A percentile compares a stretch with the other conserved stretches of the same genome.
These are phyloP conservation scores for Schwanniomyces pseudopolymorphus DNA, from an alignment of 805 yeast species.

Conservation along the genomic window DNA sequence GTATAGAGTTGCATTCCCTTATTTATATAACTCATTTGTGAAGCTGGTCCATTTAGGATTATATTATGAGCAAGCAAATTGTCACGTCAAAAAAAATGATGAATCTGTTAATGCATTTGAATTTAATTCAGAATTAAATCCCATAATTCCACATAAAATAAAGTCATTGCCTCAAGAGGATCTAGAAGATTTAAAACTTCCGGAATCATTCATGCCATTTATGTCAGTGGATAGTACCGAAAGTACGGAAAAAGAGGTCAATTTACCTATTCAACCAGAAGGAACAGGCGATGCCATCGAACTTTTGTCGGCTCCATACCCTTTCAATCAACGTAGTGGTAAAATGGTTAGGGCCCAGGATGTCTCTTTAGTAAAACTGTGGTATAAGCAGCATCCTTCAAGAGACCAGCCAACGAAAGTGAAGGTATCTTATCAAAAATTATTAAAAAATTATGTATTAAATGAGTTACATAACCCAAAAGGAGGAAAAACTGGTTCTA, in stretches of 20 bases:
- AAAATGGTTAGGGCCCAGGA: conserved; percentile 81
- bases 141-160: conserved; percentile 39
- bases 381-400: conserved; percentile 75
- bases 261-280: conserved; percentile 32
- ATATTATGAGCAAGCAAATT: conserved; percentile 65
- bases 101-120: conserved; percentile 48
- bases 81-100: conserved; percentile 39
- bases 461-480: conserved; percentile 61
- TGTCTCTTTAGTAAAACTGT: conserved; percentile 76
- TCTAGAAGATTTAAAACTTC: conserved; percentile 40
- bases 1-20: conserved; percentile 84
- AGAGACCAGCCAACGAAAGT: conserved; percentile 69
- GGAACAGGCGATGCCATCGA: conserved; percentile 55
- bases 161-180: conserved; percentile 13
- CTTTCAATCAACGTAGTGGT: conserved; percentile 78
- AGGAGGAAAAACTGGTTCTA: conserved; percentile 20
- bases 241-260: conserved; percentile 2
- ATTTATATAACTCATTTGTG: conserved; percentile 75
- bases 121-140: conserved; percentile 55
- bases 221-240: conserved; percentile 24
- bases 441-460: conserved; percentile 72
- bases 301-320: conserved; percentile 80
- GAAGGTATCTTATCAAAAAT: conserved; percentile 82
- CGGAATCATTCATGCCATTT: conserved; percentile 50
- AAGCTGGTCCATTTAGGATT: conserved; percentile 59